Percentiles rank a stretch among this genome's conserved stretches.
phyloP scores from a whole-genome alignment of 768 basidiomycete species.

The Calocybe cyanea region DNA sequence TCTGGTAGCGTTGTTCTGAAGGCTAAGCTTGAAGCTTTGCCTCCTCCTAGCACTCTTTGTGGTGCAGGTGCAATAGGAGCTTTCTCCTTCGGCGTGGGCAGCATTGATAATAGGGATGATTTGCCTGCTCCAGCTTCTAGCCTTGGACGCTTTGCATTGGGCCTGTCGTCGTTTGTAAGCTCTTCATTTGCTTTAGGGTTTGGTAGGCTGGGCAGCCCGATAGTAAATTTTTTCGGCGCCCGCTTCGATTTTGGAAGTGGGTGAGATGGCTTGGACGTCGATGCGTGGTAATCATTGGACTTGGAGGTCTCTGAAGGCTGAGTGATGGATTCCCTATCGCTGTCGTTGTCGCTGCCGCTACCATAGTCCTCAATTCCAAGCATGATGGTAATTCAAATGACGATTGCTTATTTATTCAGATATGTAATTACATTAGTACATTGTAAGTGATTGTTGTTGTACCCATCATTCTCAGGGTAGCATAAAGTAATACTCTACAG shows the following conservation, averaged over 20 bases:
- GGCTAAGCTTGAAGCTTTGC: slow-evolving; percentile 56
- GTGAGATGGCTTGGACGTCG: slow-evolving; percentile 8
- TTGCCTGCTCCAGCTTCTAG: slow-evolving; percentile 52
- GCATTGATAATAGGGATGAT: slow-evolving; percentile 67
- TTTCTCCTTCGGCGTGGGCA: slow-evolving; percentile 69
- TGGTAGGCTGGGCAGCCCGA: slow-evolving; percentile 48
- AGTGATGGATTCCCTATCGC: slow-evolving; percentile 5
- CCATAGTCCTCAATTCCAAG: slow-evolving; percentile 77
- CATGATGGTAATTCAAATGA: slow-evolving; percentile 33
- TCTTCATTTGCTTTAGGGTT: slow-evolving; percentile 36
- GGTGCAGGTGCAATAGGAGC: slow-evolving; percentile 36
- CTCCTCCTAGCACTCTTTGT: slow-evolving; percentile 62
- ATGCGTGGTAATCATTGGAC: slow-evolving; percentile 22
- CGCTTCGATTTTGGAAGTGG: slow-evolving; percentile 37
- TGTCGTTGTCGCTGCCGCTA: slow-evolving; percentile 55
- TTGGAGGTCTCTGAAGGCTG: slow-evolving; percentile 4
- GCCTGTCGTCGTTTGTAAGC: slow-evolving; percentile 35
- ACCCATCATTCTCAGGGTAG: too few species aligned
- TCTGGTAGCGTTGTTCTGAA: slow-evolving; percentile 38
- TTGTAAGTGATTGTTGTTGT: too few species aligned
- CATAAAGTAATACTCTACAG: too few species aligned
- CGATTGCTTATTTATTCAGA: too few species aligned
- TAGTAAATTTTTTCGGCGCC: slow-evolving; percentile 55
- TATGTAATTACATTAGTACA: too few species aligned
- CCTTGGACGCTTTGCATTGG: slow-evolving; percentile 57